Base-by-base conservation (phyloP, 2,329 filamentous ascomycete species). In the Hypoxylon sp. region DNA sequence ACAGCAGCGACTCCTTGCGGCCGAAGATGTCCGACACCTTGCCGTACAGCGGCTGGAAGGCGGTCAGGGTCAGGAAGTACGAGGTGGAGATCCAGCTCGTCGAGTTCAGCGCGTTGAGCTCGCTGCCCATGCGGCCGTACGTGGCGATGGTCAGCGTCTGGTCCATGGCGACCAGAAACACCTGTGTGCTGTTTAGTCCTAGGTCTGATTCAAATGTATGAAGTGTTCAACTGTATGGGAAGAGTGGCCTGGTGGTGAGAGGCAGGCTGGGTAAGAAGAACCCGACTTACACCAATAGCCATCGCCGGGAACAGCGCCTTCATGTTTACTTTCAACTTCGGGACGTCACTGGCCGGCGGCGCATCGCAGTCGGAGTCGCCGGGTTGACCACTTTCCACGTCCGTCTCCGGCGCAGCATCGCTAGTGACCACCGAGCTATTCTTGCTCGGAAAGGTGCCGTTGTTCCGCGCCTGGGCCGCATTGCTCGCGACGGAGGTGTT, bases 101-200 rank as follows among this genome's bases (percentile, higher is more conserved):
- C 69, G 86, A 87, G 74, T 91, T 92, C 54, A 95, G 82, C 1
- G 91, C 90, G 53, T 91, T 83, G 26, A 95, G 80, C 67, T 94
- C 92, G 60, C 85, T 92, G 9, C 91, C 91, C 71, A 95, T 94
- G 67, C 85, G 87, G 51, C 90, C 90, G 76, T 93, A 93, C n/a
- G 85, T 89, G n/a, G 88, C 88, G 50, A 94, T 87, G 28, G 92
- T 89, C 56, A 94, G 87, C 0, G 92, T 92, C 76, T 93, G 91
- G 74, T 95, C 92, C 52, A 90, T 84, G 3, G 91, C 90, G 18
- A 89, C 85, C 6, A 95, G 82, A 74, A 92, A 92, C 40, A 93
- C 80, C 89, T 91, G 46, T n/a, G n/a, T 22, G 8, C 9, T 30
- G n/a, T 61, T 46, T 12, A 60, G 56, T 50, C 11, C n/a, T 26